Conservation (phyloP, 129 eudicot genomes). For the Sambucus nigra region DNA sequence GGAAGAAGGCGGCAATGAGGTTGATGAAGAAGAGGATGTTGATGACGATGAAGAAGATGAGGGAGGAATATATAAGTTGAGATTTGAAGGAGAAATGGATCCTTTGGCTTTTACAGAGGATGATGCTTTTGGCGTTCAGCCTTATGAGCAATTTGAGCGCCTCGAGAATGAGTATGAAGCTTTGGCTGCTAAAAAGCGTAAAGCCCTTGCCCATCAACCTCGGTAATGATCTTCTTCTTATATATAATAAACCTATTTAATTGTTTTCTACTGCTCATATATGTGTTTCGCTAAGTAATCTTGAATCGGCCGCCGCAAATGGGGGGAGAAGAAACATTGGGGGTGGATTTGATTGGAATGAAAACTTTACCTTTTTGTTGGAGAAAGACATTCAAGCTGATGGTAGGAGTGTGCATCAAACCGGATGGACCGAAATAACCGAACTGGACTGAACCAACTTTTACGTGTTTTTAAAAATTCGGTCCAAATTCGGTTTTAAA, state of each 20-base stretch:
- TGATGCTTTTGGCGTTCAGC: conserved; percentile 49
- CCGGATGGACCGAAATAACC: no score
- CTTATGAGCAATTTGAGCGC: conserved; percentile 62
- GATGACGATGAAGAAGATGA: conserved; percentile 45
- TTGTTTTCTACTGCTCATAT: background rate
- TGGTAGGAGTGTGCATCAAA: no score
- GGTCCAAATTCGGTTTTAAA: no score
- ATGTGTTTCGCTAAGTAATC: background rate
- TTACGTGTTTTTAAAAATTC: no score
- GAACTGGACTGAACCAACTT: no score
- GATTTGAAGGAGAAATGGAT: conserved; percentile 55
- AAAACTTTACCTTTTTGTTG: no score
- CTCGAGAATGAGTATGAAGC: conserved; percentile 58
- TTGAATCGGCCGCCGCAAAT: no score
- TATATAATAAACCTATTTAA: no score
- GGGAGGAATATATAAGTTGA: conserved; percentile 24
- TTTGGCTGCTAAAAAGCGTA: conserved; percentile 69
- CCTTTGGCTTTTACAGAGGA: conserved; percentile 48
- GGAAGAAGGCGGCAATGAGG: conserved; percentile 14
- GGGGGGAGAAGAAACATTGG: no score
- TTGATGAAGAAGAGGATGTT: conserved; percentile 35
- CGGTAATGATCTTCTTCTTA: background rate
- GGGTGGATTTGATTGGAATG: no score
- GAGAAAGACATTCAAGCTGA: no score
- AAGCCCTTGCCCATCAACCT: conserved; percentile 17